Conservation (phyloP, 768 basidiomycete genomes). For the Leccinellum rugosiceps region DNA sequence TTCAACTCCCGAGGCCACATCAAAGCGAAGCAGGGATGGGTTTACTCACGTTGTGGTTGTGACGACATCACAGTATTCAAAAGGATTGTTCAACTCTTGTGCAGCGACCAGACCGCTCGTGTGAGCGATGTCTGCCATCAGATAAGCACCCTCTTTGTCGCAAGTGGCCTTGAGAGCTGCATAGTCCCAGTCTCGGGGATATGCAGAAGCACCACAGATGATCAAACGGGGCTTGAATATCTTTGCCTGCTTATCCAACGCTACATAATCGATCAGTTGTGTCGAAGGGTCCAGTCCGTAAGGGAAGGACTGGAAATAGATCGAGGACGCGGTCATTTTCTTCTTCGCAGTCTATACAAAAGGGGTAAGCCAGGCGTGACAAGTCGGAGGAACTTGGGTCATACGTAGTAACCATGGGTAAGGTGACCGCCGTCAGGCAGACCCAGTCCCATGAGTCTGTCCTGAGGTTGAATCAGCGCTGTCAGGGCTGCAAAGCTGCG, state of each 20-base stretch:
- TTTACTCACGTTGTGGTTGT: slow-evolving; percentile 89
- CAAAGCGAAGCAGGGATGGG: not conserved
- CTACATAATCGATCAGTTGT: slow-evolving; percentile 86
- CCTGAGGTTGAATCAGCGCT: slow-evolving; percentile 93
- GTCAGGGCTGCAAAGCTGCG: slow-evolving; percentile 93
- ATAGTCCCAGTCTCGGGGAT: slow-evolving; percentile 99
- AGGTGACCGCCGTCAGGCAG: slow-evolving; percentile 97
- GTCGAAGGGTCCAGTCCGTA: slow-evolving; percentile 81
- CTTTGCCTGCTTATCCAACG: slow-evolving; percentile 79
- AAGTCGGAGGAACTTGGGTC: slow-evolving; percentile 22
- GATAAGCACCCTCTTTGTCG: slow-evolving; percentile 84
- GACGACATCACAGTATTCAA: slow-evolving; percentile 95
- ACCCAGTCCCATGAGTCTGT: slow-evolving; percentile 98
- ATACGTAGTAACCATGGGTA: slow-evolving; percentile 94
- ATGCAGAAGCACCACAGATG: slow-evolving; percentile 98
- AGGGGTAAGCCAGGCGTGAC: slow-evolving; percentile 1
- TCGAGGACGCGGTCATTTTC: slow-evolving; percentile 99
- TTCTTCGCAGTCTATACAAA: slow-evolving; percentile 84
- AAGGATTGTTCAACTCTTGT: slow-evolving; percentile 85
- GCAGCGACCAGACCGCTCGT: slow-evolving; percentile 94
- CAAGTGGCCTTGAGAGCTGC: slow-evolving; percentile 74
- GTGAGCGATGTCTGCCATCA: slow-evolving; percentile 98
- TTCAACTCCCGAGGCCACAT: not conserved
- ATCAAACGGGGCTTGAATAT: slow-evolving; percentile 94
- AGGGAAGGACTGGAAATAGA: slow-evolving; percentile 99